Conservation (phyloP, 495 filamentous ascomycete genomes). For the Penicillium roqueforti region DNA sequence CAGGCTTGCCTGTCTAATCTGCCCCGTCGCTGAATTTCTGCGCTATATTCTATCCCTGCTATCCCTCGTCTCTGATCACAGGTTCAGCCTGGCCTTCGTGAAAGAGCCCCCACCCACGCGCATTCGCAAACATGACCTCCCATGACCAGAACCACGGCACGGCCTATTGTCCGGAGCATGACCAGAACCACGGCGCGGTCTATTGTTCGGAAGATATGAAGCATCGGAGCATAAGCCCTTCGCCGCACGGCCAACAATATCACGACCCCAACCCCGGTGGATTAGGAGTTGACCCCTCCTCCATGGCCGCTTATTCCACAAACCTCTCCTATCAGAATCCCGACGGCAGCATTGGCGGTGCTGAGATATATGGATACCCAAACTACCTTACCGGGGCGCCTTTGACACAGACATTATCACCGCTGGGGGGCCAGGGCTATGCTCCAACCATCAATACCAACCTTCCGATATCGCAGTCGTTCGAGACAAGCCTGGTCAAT, state of each 20-base stretch:
- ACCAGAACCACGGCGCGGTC: slow-evolving; percentile 29
- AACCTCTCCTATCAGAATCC: slow-evolving; percentile 24
- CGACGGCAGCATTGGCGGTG: slow-evolving; percentile 15
- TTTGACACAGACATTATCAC: slow-evolving; percentile 24
- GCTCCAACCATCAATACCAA: slow-evolving; percentile 23
- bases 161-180: slow-evolving; percentile 30
- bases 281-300: slow-evolving; percentile 39
- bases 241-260: slow-evolving; percentile 37
- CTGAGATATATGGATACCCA: slow-evolving; percentile 33
- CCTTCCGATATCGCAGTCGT: slow-evolving; percentile 37
- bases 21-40: neutral
- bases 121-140: slow-evolving; percentile 32
- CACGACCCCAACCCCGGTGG: slow-evolving; percentile 32
- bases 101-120: slow-evolving; percentile 16
- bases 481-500: slow-evolving; percentile 34
- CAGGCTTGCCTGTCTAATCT: neutral
- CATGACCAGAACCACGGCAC: slow-evolving; percentile 33
- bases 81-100: slow-evolving; percentile 14
- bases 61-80: neutral
- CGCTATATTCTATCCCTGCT: neutral
- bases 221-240: slow-evolving; percentile 43
- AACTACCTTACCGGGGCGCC: slow-evolving; percentile 28
- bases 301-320: slow-evolving; percentile 32
- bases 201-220: slow-evolving; percentile 26
- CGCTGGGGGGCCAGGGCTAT: slow-evolving; percentile 30